Conservation (phyloP, 1,139 yeast genomes). For the Ogataea hybrid region DNA sequence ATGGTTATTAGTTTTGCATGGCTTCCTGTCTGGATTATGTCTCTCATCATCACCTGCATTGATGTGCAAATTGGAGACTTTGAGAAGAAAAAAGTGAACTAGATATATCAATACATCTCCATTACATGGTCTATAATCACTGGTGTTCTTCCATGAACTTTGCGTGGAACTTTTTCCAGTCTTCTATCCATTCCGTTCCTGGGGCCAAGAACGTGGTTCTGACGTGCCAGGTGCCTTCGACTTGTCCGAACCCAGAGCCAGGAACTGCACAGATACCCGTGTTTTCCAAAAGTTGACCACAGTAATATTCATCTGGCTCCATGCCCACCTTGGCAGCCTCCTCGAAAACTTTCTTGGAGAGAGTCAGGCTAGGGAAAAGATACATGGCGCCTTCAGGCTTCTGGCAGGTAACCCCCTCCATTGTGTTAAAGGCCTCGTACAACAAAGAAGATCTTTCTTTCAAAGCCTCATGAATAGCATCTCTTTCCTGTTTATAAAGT, state of each 20-base stretch:
- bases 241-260: slow-evolving; percentile 96
- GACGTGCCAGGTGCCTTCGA: slow-evolving; percentile 80
- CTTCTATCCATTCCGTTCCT: slow-evolving; percentile 81
- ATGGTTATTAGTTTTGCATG: slow-evolving; percentile 69
- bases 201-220: slow-evolving; percentile 97
- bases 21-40: slow-evolving; percentile 77
- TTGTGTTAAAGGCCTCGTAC: slow-evolving; percentile 64
- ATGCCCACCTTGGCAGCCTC: slow-evolving; percentile 55
- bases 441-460: slow-evolving; percentile 60
- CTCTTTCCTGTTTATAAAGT: slow-evolving; percentile 59
- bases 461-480: slow-evolving; percentile 59
- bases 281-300: slow-evolving; percentile 71
- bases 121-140: background rate
- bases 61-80: slow-evolving; percentile 21
- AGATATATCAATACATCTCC: background rate
- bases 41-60: slow-evolving; percentile 37
- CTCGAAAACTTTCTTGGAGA: slow-evolving; percentile 60
- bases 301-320: slow-evolving; percentile 83
- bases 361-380: slow-evolving; percentile 74
- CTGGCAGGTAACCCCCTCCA: slow-evolving; percentile 84
- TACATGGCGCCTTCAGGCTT: slow-evolving; percentile 98
- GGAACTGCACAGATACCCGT: slow-evolving; percentile 99
- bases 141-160: slow-evolving; percentile 60
- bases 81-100: slow-evolving; percentile 1
- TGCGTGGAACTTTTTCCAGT: slow-evolving; percentile 75